Conservation (phyloP, 441 rosid species). For the Daphne laureola region DNA sequence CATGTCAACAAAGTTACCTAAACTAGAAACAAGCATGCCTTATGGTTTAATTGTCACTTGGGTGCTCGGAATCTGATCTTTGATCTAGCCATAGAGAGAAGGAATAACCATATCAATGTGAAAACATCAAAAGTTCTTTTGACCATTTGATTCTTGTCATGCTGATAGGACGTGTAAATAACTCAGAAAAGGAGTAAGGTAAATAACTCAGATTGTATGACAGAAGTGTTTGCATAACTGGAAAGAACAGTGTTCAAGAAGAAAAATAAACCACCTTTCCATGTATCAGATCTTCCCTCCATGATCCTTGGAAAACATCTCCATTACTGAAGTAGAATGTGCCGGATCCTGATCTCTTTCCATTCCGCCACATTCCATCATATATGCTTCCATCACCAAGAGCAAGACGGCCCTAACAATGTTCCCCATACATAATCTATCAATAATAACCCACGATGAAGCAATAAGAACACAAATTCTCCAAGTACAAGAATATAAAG, state of each 20-base stretch:
- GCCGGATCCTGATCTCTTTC: slow-evolving; percentile 88
- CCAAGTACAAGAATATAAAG: slow-evolving; percentile 7
- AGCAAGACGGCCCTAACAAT: slow-evolving; percentile 63
- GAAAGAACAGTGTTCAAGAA: slow-evolving; percentile 7
- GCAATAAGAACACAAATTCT: slow-evolving; percentile 15
- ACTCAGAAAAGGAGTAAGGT: too few relatives aligned
- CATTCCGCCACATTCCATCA: slow-evolving; percentile 91
- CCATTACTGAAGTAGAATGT: slow-evolving; percentile 87
- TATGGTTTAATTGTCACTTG: too few relatives aligned
- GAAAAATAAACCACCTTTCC: slow-evolving; percentile 59
- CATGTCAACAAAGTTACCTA: too few relatives aligned
- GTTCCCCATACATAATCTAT: slow-evolving; percentile 14
- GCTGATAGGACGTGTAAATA: neutral
- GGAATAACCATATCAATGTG: too few relatives aligned
- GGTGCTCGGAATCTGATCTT: too few relatives aligned
- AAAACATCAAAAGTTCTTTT: neutral
- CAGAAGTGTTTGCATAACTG: slow-evolving; percentile 6
- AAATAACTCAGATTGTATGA: too few relatives aligned
- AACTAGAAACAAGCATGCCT: too few relatives aligned
- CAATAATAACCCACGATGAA: slow-evolving; percentile 10
- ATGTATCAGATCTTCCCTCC: slow-evolving; percentile 95
- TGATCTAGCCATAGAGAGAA: too few relatives aligned
- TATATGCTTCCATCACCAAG: slow-evolving; percentile 83
- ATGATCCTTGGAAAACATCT: slow-evolving; percentile 93
- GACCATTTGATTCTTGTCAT: neutral